These are phyloP conservation scores for Thermomucor indicae-seudaticae DNA, from an alignment of 371 early-diverging fungal species.

Conservation along the genomic window DNA sequence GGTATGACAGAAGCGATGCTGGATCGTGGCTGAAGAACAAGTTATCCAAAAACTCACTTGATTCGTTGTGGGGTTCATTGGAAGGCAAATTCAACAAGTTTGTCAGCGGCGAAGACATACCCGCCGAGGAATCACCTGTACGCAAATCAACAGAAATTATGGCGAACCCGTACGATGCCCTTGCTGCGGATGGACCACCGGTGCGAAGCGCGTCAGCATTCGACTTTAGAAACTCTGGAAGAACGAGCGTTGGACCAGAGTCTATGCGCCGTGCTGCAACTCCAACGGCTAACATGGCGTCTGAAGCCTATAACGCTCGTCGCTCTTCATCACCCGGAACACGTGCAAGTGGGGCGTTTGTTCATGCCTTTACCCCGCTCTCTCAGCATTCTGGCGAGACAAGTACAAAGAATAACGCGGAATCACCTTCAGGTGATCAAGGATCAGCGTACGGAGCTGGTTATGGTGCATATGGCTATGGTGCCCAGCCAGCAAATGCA, in stretches of 20 bases:
- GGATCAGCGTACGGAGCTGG: conserved; percentile 8
- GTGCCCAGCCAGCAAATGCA: conserved; percentile 12
- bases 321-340: conserved; percentile 13
- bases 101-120: conserved; percentile 59
- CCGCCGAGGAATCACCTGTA: conserved; percentile 26
- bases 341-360: conserved; percentile 4
- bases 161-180: conserved; percentile 14
- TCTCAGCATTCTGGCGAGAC: conserved; percentile 5
- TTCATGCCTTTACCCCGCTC: conserved; percentile 9
- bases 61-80: conserved; percentile 63
- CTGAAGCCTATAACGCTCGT: conserved; percentile 9
- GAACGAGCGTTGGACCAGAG: conserved; percentile 13
- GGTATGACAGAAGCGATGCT: conserved; percentile 24
- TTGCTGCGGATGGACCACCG: conserved; percentile 13
- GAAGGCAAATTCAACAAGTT: conserved; percentile 73
- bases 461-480: conserved; percentile 20
- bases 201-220: conserved; percentile 27
- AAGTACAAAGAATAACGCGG: not conserved
- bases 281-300: conserved; percentile 13
- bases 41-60: conserved; percentile 57
- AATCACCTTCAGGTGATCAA: conserved; percentile 1
- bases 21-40: conserved; percentile 55
- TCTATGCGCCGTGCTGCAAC: conserved; percentile 20
- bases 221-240: conserved; percentile 17
- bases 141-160: conserved; percentile 50